phyloP scores from a whole-genome alignment of 2,329 filamentous ascomycete genomes.

The Ceratocystis cubensis region DNA sequence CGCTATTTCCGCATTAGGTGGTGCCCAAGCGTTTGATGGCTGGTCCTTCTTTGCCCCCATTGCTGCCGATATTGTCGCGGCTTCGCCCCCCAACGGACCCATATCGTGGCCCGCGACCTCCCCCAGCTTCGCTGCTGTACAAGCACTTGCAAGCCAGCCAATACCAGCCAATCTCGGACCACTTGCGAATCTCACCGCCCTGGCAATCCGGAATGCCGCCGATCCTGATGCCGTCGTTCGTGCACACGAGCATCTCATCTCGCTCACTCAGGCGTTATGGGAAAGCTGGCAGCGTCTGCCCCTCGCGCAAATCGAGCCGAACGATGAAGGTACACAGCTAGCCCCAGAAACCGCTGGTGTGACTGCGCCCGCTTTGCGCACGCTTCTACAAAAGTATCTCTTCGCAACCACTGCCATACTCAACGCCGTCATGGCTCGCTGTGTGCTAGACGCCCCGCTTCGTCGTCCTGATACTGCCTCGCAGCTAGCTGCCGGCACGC shows the following conservation, averaged over 20 bases:
- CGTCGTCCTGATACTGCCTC: conserved; percentile 39
- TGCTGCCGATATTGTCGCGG: conserved; percentile 24
- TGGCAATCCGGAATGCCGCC: conserved; percentile 45
- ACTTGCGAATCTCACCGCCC: conserved; percentile 51
- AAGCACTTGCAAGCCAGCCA: conserved; percentile 46
- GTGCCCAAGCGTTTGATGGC: conserved; percentile 59
- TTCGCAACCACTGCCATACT: conserved; percentile 64
- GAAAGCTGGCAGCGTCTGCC: conserved; percentile 64
- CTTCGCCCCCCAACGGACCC: conserved; percentile 31
- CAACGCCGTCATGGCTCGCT: conserved; percentile 58
- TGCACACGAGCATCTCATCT: conserved; percentile 48
- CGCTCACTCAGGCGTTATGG: conserved; percentile 53
- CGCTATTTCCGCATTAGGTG: conserved; percentile 53
- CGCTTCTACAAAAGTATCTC: conserved; percentile 59
- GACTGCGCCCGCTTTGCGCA: conserved; percentile 63
- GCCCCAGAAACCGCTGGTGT: conserved; percentile 51
- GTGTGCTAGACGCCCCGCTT: conserved; percentile 38
- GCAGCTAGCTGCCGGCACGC: conserved; percentile 41
- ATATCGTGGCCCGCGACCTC: conserved; percentile 54
- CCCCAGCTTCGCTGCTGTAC: conserved; percentile 47
- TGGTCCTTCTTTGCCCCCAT: conserved; percentile 63
- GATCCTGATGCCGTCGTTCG: conserved; percentile 36
- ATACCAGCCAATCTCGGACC: conserved; percentile 56
- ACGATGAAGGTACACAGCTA: conserved; percentile 51
- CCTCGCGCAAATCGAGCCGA: conserved; percentile 57